Percentiles rank a stretch among this genome's conserved stretches.
These are phyloP conservation scores for Kwoniella shivajii DNA, from an alignment of 1,284 basidiomycete genomes.

Conservation along the genomic window DNA sequence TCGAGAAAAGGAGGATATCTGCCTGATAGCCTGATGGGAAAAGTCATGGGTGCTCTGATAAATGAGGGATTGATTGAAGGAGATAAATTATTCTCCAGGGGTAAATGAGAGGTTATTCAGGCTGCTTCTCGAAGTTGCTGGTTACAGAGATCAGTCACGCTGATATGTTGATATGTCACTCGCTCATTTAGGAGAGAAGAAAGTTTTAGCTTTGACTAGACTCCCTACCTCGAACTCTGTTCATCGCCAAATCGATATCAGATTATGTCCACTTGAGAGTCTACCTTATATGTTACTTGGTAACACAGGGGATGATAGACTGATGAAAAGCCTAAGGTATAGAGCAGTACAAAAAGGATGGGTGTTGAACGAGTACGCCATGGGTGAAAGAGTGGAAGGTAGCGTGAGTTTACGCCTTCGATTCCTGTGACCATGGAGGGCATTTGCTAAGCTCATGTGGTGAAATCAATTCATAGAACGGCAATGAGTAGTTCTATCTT, in stretches of 20 bases:
- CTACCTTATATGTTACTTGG: conserved; percentile 43
- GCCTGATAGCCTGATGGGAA: conserved; percentile 25
- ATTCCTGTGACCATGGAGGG: too few species aligned
- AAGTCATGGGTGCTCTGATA: conserved; percentile 23
- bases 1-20: conserved; percentile 11
- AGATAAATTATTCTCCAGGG: conserved; percentile 32
- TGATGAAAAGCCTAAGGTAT: conserved; percentile 40
- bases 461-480: not conserved
- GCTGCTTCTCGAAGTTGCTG: not conserved
- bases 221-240: conserved; percentile 16
- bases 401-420: conserved; percentile 16
- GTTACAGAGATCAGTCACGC: too few species aligned
- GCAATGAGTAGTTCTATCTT: not conserved
- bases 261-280: conserved; percentile 32
- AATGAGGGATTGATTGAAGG: conserved; percentile 23
- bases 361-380: conserved; percentile 45
- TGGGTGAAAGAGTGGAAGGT: conserved; percentile 27
- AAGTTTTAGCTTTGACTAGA: conserved; percentile 32
- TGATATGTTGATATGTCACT: not conserved
- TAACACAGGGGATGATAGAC: conserved; percentile 41
- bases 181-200: conserved; percentile 30
- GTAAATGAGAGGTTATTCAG: conserved; percentile 9
- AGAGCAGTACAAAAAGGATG: conserved; percentile 31
- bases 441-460: too few species aligned
- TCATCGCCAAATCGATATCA: conserved; percentile 43